phyloP scores from a whole-genome alignment of 2,329 filamentous ascomycete species.

The Westerdykella ornata region DNA sequence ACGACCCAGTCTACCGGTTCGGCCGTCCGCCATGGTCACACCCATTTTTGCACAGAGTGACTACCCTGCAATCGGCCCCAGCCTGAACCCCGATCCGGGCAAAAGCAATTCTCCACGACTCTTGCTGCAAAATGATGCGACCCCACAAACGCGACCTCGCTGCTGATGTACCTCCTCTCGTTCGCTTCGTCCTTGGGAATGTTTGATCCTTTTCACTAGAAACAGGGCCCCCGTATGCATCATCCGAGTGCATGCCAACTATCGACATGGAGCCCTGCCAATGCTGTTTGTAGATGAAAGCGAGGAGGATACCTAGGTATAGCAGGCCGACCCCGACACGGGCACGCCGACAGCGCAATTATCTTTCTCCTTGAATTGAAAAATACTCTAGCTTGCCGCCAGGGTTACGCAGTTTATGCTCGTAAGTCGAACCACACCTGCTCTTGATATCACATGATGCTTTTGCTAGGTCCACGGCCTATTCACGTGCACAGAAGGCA shows the following conservation, averaged over 20 bases:
- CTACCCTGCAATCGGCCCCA: background rate
- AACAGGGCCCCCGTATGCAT: background rate
- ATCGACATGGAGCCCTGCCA: background rate
- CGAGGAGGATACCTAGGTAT: no score
- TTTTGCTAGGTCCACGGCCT: no score
- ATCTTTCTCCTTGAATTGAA: background rate
- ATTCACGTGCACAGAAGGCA: no score
- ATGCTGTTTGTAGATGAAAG: no score
- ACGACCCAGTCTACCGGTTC: conserved; percentile 10
- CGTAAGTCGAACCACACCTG: background rate
- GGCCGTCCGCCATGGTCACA: conserved; percentile 13
- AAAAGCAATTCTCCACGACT: background rate
- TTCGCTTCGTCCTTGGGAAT: background rate
- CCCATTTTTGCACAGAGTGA: conserved; percentile 3
- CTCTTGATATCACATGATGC: no score
- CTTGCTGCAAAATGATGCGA: no score
- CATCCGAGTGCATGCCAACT: background rate
- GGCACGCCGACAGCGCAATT: background rate
- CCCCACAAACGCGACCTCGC: no score
- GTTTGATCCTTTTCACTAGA: background rate
- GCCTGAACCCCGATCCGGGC: background rate
- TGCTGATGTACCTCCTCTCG: no score
- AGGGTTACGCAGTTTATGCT: background rate
- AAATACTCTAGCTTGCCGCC: background rate
- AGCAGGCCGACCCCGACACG: background rate